phyloP scores from a whole-genome alignment of 1,284 basidiomycete species.

The Amylostereum chailletii region DNA sequence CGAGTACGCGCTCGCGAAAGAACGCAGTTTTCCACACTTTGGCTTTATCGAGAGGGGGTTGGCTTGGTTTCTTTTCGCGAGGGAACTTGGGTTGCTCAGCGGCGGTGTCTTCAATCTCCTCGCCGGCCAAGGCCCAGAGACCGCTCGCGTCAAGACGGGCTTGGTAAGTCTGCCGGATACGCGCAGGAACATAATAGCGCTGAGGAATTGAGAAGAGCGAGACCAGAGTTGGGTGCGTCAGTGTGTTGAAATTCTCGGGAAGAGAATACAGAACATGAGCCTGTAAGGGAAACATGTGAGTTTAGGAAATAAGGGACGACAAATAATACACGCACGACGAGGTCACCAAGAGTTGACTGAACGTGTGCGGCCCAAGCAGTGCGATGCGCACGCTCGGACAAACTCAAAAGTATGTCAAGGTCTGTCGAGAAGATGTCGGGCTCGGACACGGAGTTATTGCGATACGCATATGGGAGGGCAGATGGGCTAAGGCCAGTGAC shows the following conservation, averaged over 20 bases:
- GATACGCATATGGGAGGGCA: constrained; percentile 9
- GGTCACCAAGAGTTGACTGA: constrained; percentile 57
- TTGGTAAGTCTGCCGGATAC: constrained; percentile 48
- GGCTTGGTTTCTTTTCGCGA: constrained; percentile 15
- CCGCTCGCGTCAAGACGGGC: constrained; percentile 53
- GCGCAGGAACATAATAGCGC: constrained; percentile 59
- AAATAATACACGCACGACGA: constrained; percentile 44
- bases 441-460: background rate
- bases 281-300: constrained; percentile 18
- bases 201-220: constrained; percentile 57
- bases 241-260: constrained; percentile 48
- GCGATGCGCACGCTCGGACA: constrained; percentile 39
- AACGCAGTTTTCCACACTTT: constrained; percentile 42
- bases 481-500: constrained; percentile 35
- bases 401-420: constrained; percentile 37
- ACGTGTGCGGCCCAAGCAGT: constrained; percentile 57
- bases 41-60: constrained; percentile 17
- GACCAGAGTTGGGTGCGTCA: constrained; percentile 46
- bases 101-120: constrained; percentile 33
- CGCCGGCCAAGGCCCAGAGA: constrained; percentile 45
- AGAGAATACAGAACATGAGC: constrained; percentile 54
- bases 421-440: constrained; percentile 20
- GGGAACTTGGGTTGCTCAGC: constrained; percentile 16
- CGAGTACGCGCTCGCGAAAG: constrained; percentile 56
- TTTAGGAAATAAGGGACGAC: constrained; percentile 2